These are phyloP conservation scores for Solanum hybrid DNA, from an alignment of 305 asterid species.

Conservation along the genomic window DNA sequence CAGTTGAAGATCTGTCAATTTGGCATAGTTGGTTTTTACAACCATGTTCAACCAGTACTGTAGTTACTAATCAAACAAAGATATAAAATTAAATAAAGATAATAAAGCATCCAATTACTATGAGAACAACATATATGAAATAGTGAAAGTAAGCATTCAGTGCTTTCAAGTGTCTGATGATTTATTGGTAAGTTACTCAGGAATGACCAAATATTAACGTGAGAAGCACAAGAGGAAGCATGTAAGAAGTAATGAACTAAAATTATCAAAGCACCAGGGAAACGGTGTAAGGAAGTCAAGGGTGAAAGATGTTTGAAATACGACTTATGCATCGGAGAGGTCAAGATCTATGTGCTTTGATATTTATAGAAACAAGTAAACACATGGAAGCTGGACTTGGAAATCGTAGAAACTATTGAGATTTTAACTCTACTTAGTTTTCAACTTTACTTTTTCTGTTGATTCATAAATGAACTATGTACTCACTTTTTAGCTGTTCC, in stretches of 20 bases:
- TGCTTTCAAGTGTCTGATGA: background rate
- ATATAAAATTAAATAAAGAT: background rate
- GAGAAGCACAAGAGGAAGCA: background rate
- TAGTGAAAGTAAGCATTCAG: background rate
- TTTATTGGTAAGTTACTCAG: background rate
- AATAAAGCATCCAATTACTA: background rate
- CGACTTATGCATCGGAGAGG: background rate
- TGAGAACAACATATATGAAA: background rate
- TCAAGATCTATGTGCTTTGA: background rate
- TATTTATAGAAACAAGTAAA: background rate
- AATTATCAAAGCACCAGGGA: background rate
- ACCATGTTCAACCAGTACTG: background rate
- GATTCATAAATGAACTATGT: too few relatives aligned
- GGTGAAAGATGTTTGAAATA: background rate
- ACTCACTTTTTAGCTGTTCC: too few relatives aligned
- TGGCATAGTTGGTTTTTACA: background rate
- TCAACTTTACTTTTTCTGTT: background rate
- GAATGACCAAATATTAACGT: background rate
- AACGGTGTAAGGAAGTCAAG: background rate
- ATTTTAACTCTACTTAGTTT: background rate
- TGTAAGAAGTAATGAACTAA: background rate
- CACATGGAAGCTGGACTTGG: background rate
- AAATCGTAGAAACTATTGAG: background rate
- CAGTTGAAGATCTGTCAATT: background rate
- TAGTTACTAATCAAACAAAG: background rate